Base-by-base conservation (phyloP, 148 eudicot species). In the Camellia lanceoleosa region DNA sequence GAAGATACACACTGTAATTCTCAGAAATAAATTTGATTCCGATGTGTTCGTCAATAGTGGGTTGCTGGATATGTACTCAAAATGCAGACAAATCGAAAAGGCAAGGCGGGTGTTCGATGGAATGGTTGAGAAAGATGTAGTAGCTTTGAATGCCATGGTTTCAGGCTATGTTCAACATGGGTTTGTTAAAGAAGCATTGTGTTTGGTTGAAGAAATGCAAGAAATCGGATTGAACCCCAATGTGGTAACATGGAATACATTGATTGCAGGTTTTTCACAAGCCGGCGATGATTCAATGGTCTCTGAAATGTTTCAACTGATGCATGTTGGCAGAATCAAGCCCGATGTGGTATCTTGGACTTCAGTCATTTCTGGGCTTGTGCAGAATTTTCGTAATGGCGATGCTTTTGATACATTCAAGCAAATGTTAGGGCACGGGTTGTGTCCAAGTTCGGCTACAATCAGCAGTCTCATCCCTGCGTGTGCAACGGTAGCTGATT, bases 271-370 rank as follows among this genome's bases (percentile, higher is more conserved):
- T 41, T 95, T 90, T 87, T 86, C 97, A 0, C 89, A 82, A 81
- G 90, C 85, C 41, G 88, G 91, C n/a, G 87, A 95, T 85, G 85
- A 80, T 69, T 20, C 74, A n/a, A 91, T 85, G 91, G 95, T 90
- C 56, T 79, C 79, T 49, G 83, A 89, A 81, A 82, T 93, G 30
- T 87, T 95, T 71, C 69, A 76, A 16, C 52, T 82, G 67, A 95
- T 94, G 98, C 85, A 82, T 5, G 78, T 38, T 42, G 30, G 72
- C 74, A 91, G 92, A 68, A 78, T 90, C 52, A 88, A 91, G 80
- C 98, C 94, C n/a, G 97, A 95, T 85, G 91, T 88, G 42, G 89
- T 94, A 56, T 90, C 98, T 10, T 94, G 94, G 95, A 94, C 98
- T 68, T 90, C 96, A 13, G 78, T 95, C 54, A 83, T 95, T 79